phyloP scores from a whole-genome alignment of 306 rosid species.

The Hippophae tibetana region DNA sequence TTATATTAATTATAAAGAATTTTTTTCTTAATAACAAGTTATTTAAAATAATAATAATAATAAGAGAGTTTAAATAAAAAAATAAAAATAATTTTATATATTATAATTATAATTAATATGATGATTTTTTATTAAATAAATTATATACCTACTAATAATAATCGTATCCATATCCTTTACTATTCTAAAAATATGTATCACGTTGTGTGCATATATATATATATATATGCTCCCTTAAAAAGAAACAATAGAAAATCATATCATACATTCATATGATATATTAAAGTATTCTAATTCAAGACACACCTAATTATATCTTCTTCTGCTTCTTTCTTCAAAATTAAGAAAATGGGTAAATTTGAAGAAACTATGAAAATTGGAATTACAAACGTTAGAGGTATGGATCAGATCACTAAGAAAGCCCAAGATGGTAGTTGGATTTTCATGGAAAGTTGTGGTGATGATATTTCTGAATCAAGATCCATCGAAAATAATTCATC shows the following conservation, averaged over 20 bases:
- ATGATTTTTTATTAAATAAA: too few relatives aligned
- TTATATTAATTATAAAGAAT: too few relatives aligned
- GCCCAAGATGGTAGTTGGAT: slow-evolving; percentile 18
- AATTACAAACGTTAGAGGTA: slow-evolving; percentile 16
- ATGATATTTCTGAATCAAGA: slow-evolving; percentile 25
- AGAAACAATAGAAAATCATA: slow-evolving; percentile 9
- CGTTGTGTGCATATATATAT: too few relatives aligned
- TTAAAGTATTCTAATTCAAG: not conserved
- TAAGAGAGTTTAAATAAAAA: too few relatives aligned
- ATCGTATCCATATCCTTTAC: too few relatives aligned
- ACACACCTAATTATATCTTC: too few relatives aligned
- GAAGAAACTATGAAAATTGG: slow-evolving; percentile 10
- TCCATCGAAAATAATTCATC: slow-evolving; percentile 27
- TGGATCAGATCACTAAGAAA: slow-evolving; percentile 9
- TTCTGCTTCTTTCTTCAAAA: not conserved
- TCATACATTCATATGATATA: slow-evolving; percentile 1
- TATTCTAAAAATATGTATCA: too few relatives aligned
- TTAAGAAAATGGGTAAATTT: slow-evolving; percentile 7
- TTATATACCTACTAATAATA: too few relatives aligned
- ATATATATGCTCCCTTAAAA: not conserved
- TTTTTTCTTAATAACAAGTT: too few relatives aligned
- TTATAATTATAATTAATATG: too few relatives aligned
- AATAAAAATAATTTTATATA: too few relatives aligned
- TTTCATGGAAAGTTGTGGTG: slow-evolving; percentile 23
- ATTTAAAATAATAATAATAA: too few relatives aligned